Base-by-base conservation (phyloP, 345 rosid species). In the Barbarea vulgaris region DNA sequence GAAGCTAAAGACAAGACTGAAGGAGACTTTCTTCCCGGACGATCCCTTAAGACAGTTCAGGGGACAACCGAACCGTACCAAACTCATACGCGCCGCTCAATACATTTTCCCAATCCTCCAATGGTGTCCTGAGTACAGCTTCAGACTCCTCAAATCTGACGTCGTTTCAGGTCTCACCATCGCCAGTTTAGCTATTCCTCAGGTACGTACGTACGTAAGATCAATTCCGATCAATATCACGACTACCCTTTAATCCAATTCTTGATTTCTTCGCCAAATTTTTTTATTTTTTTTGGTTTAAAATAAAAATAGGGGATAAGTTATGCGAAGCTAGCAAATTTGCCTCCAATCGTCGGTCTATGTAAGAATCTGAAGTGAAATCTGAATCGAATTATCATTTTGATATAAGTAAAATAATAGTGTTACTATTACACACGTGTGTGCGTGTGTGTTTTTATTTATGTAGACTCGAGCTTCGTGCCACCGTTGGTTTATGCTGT, bases 161-260 rank as follows among this genome's bases (percentile, higher is more conserved):
- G 54, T 90, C 67, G 80, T 94, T 64, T 72, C 98, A 4, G 98
- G 98, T 46, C 97, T 92, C 72, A 92, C 99, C 75, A 95, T 95
- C 82, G 97, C 99, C 33, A 95, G 99, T 85, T 80, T 95, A 67
- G 99, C 99, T 81, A 95, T 95, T 81, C 99, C 97, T 46, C 98
- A 93, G 96, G 97, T 88, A 39, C 60, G 52, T 22, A 39, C 47
- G 60, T 52, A 52, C 31, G 17, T n/a, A n/a, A n/a, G n/a, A n/a
- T n/a, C n/a, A n/a, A n/a, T 67, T 58, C 19, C 6, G 3, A 50
- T 11, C 50, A 72, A 18, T 11, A n/a, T n/a, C 39, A 50, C 3
- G 22, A 72, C 14, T 22, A 7, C 17, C 11, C 21, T 21, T 68
- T 22, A 48, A 46, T 56, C 67, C 14, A 62, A 55, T 46, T 60